Base-by-base conservation (phyloP, 1,139 yeast genomes). In the Blastobotrys serpentis region DNA sequence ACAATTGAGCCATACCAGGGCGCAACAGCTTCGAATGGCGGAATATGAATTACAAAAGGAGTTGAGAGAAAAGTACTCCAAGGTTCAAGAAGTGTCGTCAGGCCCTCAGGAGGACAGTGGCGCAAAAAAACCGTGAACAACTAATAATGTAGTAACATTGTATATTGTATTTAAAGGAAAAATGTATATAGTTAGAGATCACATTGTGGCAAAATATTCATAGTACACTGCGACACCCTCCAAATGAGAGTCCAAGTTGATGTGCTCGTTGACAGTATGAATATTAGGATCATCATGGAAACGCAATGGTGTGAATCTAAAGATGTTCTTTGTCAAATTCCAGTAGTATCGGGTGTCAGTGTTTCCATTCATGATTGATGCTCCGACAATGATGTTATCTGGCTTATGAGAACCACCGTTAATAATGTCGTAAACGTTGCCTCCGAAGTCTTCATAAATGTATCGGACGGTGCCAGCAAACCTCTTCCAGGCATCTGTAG, bases 261-360 rank as follows among this genome's bases (percentile, higher is more conserved):
- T 70, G 46, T 72, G 73, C 60, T 83, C 92, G 57, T 83, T 74
- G 13, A 82, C 79, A 13, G 84, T 79, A 63, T 84, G 90, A 46
- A 65, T 57, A 29, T 58, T 57, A 3, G 44, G 44, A 19, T 43
- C 48, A 8, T 25, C 44, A 25, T 38, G 18, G 4, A 50, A 41
- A 33, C 62, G 46, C 11, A 52, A 52, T 0, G 84, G 86, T 16
- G 75, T 63, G 65, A 76, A 83, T 58, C 96, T 76, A 72, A 75
- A 86, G 52, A 89, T 86, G 63, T 85, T 79, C 48, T 73, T 72
- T n/a, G 89, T 78, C 62, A 88, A 72, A 45, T 73, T 67, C 90
- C 94, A 86, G 69, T 85, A 87, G 63, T 79, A 77, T 62, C 79
- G 77, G 6, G 96, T 87, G 64, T 88, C 96, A 2, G 96, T 88